Base-by-base conservation (phyloP, 1,139 yeast genomes). In the Dujonia santamariae region DNA sequence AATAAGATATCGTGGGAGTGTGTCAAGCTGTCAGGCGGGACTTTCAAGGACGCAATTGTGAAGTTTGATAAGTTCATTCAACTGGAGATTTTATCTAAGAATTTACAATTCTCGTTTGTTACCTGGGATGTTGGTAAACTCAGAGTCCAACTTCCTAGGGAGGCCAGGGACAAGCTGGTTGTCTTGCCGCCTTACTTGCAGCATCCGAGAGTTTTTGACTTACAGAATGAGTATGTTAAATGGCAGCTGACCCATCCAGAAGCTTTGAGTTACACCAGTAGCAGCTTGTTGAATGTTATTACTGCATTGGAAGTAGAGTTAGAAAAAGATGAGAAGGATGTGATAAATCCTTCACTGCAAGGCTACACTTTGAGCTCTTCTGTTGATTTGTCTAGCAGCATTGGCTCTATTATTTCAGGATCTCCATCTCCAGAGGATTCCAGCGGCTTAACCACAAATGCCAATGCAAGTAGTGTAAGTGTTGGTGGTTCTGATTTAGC, bases 141-240 rank as follows among this genome's bases (percentile, higher is more conserved):
- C 32, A 70, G 90, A 42, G 90, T 87, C 22, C 86, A 84, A 47
- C 58, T 90, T 19, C 81, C 85, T 4, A 70, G 95, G 32, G 95
- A 86, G 53, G 87, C 95, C 7, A 68, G 86, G 27, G 95, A 86
- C 53, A 80, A 84, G 53, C 72, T 77, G 11, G 78, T 85, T 37
- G 74, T 67, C 3, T 67, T 90, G 40, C 96, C 97, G 0, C 66
- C 75, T 3, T 86, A 82, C 51, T 62, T 90, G 41, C 86, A 81
- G 52, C 81, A 80, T 45, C 87, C 96, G 2, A 68, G 80, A 30
- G 72, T 84, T 19, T 87, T 85, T 59, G 96, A 87, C 55, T 61
- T 90, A 40, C 74, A 76, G 48, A 75, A 71, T 39, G 97, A 88
- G 56, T 86, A 74, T 53, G 54, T 72, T 27, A 80, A 79, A 48